phyloP scores from a whole-genome alignment of 176 grass and related monocot genomes.

The Avena sativa region DNA sequence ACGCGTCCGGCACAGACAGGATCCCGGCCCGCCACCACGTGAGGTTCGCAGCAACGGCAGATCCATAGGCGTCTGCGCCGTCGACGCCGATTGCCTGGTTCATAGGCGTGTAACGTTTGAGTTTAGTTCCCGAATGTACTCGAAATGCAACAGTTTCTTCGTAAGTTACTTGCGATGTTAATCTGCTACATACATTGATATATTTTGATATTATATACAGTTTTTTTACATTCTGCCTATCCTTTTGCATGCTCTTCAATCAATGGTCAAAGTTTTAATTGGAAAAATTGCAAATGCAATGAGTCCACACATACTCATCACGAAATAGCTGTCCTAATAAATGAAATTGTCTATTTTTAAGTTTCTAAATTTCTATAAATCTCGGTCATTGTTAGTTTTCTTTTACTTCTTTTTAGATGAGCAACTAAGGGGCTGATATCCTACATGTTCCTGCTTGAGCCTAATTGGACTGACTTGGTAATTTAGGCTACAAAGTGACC shows the following conservation, averaged over 20 bases:
- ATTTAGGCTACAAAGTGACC: too few species aligned
- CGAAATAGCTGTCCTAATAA: neutral
- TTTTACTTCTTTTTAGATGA: neutral
- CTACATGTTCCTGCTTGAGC: neutral
- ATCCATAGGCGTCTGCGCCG: slow-evolving; percentile 32
- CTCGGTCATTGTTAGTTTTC: neutral
- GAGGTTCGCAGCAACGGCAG: slow-evolving; percentile 38
- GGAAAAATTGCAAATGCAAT: neutral
- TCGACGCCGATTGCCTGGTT: slow-evolving; percentile 35
- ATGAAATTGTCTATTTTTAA: too few species aligned
- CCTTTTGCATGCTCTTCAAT: neutral
- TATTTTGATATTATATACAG: neutral
- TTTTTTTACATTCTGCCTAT: neutral
- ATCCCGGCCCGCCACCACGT: slow-evolving; percentile 33
- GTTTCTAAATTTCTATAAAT: neutral
- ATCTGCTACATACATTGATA: neutral
- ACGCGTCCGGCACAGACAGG: slow-evolving; percentile 32
- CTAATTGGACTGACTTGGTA: too few species aligned
- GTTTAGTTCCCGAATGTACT: neutral
- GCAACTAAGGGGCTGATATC: neutral
- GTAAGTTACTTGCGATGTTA: neutral
- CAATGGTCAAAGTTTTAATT: neutral
- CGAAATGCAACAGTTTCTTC: neutral
- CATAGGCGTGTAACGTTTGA: neutral
- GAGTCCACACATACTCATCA: neutral